phyloP scores from a whole-genome alignment of 2,329 filamentous ascomycete genomes.

The Colletotrichum sublineola region DNA sequence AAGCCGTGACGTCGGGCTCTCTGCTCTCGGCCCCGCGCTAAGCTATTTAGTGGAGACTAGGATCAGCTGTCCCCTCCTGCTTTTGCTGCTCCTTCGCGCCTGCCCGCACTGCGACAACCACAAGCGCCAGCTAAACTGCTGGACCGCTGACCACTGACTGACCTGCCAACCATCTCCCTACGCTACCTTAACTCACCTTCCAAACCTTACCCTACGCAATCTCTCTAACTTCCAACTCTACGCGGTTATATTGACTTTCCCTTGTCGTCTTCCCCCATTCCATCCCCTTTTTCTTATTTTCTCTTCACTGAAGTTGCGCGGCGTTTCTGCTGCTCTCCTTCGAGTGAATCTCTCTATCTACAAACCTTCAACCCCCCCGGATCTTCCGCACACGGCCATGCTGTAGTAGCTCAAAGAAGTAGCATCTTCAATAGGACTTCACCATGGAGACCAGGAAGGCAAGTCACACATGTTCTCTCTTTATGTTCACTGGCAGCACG shows the following conservation, averaged over 20 bases:
- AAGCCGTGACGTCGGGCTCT: conserved; percentile 38
- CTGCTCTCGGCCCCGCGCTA: conserved; percentile 41
- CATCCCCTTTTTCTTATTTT: not conserved
- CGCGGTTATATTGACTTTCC: not conserved
- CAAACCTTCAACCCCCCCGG: conserved; percentile 12
- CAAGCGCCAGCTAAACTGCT: not conserved
- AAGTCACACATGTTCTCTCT: conserved; percentile 34
- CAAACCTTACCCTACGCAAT: conserved; percentile 25
- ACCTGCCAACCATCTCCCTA: conserved; percentile 17
- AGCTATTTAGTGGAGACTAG: conserved; percentile 27
- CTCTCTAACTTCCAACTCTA: conserved; percentile 17
- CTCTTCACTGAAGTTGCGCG: conserved; percentile 22
- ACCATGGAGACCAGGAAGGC: conserved; percentile 60
- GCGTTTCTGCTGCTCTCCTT: conserved; percentile 34
- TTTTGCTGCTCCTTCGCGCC: conserved; percentile 4
- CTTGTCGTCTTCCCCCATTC: not conserved
- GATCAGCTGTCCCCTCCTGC: conserved; percentile 29
- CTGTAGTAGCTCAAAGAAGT: conserved; percentile 38
- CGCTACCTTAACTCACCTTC: conserved; percentile 20
- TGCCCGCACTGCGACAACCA: conserved; percentile 25
- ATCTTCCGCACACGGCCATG: conserved; percentile 37
- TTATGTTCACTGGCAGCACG: not conserved
- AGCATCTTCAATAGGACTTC: conserved; percentile 36
- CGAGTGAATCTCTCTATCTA: conserved; percentile 22
- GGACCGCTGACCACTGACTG: not conserved